These are phyloP conservation scores for Candida tammaniensis DNA, from an alignment of 805 yeast genomes.

Conservation along the genomic window DNA sequence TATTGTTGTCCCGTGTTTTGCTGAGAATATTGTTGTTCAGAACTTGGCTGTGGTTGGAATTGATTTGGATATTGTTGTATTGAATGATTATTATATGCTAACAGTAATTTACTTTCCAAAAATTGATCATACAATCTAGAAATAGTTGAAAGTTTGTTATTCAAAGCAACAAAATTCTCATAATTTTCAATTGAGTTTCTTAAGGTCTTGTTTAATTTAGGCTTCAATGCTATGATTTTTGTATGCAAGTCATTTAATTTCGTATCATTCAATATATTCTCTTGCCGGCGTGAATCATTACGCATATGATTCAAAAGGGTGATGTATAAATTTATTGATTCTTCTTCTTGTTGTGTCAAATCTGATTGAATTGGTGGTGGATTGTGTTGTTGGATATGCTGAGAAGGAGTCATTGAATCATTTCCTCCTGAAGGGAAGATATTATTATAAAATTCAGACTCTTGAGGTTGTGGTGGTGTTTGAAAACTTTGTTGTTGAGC, in stretches of 20 bases:
- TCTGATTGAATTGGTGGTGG: conserved; percentile 15
- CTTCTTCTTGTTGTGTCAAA: conserved; percentile 63
- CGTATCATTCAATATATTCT: conserved; percentile 41
- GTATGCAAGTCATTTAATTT: conserved; percentile 57
- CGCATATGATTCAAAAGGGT: conserved; percentile 56
- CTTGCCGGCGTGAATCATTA: conserved; percentile 43
- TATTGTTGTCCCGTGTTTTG: background rate
- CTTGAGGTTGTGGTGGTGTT: conserved; percentile 4
- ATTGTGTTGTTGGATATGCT: conserved; percentile 4
- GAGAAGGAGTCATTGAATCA: background rate
- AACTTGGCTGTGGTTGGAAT: background rate
- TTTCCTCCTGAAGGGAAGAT: conserved; percentile 15
- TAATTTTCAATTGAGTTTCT: conserved; percentile 58
- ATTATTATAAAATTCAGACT: conserved; percentile 27
- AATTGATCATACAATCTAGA: conserved; percentile 73
- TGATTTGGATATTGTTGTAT: background rate
- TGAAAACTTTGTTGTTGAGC: conserved; percentile 14
- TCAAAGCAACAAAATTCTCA: conserved; percentile 67
- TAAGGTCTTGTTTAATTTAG: conserved; percentile 63
- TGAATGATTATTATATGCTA: conserved; percentile 34
- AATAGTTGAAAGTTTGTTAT: conserved; percentile 73
- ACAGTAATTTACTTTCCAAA: conserved; percentile 50
- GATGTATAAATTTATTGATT: conserved; percentile 64
- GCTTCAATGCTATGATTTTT: conserved; percentile 59
- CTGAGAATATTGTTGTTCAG: conserved; percentile 1